Conservation (phyloP, 2,329 filamentous ascomycete genomes). For the Colletotrichum sp. region DNA sequence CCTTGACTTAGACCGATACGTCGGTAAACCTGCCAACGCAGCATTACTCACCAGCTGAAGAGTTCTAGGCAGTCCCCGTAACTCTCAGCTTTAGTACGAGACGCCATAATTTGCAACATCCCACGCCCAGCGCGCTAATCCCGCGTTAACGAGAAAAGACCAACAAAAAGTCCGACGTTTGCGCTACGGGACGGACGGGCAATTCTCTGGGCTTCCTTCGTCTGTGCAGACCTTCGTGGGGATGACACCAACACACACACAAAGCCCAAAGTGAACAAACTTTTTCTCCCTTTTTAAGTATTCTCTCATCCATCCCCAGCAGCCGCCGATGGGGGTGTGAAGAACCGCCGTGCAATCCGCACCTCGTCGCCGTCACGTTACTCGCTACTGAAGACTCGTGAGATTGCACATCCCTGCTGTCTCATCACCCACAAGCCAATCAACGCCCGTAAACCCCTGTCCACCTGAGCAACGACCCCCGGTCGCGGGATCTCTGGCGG, state of each 20-base stretch:
- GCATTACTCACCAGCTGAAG: not conserved
- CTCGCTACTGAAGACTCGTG: constrained; percentile 22
- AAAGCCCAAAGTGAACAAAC: not conserved
- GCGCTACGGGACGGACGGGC: constrained; percentile 5
- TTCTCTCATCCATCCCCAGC: not conserved
- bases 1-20: not conserved
- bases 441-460: constrained; percentile 33
- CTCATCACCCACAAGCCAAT: constrained; percentile 36
- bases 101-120: not conserved
- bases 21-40: constrained; percentile 11
- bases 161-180: not conserved
- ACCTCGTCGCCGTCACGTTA: constrained; percentile 37
- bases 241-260: not conserved
- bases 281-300: not conserved
- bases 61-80: not conserved
- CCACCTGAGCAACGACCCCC: constrained; percentile 25
- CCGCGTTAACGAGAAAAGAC: constrained; percentile 24
- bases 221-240: not conserved
- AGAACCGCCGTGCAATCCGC: constrained; percentile 23
- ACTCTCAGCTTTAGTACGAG: too few species aligned
- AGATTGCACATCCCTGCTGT: constrained; percentile 28
- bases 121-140: constrained; percentile 31
- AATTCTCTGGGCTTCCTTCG: not conserved
- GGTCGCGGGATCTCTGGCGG: constrained; percentile 33
- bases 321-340: constrained; percentile 7